Conservation (phyloP, 176 grass and related monocot genomes). For the maize (Zea mays) region Zm-B73-REFERENCE-NAM-5.0 NC_050101.1:113604501-113605000, state of each 20-base stretch:
- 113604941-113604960: neutral
- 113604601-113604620: neutral
- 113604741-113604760: neutral
- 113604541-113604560: neutral
- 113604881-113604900: neutral
- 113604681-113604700: neutral
- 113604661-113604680: neutral
- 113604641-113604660: neutral
- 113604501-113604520: neutral
- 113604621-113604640: neutral
- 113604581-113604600: neutral
- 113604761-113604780: neutral
- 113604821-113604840: neutral
- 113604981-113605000: neutral
- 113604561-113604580: neutral
- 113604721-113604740: neutral
- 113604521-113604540: slow-evolving; percentile 12
- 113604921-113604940: neutral
- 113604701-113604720: neutral
- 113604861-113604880: too few relatives aligned
- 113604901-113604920: neutral
- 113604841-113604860: neutral
- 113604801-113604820: neutral
- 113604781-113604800: neutral
- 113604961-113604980: neutral